Percentiles rank a stretch among this genome's conserved stretches.
These are phyloP conservation scores for Paxillus ammoniavirescens DNA, from an alignment of 768 basidiomycete species.

Conservation along the genomic window DNA sequence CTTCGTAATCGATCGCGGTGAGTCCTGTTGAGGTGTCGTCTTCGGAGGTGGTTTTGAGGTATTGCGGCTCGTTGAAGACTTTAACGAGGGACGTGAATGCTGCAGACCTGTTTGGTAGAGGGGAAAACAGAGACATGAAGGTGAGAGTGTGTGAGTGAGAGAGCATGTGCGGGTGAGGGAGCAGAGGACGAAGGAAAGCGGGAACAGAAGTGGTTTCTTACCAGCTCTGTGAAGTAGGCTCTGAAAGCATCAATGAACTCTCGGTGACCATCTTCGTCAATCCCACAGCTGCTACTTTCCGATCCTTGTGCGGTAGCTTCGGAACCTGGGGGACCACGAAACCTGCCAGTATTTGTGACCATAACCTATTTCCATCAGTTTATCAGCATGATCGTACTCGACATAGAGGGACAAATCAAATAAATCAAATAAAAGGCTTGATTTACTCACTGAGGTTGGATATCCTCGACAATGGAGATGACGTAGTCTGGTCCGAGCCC, in stretches of 20 bases:
- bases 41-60: constrained; percentile 43
- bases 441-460: constrained; percentile 70
- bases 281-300: constrained; percentile 83
- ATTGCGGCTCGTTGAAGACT: constrained; percentile 77
- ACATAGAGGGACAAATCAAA: background rate
- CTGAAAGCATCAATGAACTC: constrained; percentile 65
- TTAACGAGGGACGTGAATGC: constrained; percentile 69
- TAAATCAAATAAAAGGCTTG: background rate
- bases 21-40: constrained; percentile 57
- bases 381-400: background rate
- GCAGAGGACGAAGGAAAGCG: too few species aligned
- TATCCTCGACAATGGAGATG: constrained; percentile 73
- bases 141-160: background rate
- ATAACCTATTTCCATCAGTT: constrained; percentile 47
- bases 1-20: constrained; percentile 86
- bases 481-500: constrained; percentile 79
- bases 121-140: too few species aligned
- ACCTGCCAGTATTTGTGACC: constrained; percentile 73
- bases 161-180: background rate
- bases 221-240: constrained; percentile 67
- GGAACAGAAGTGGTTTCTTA: constrained; percentile 23
- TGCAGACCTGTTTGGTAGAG: constrained; percentile 52
- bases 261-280: constrained; percentile 76
- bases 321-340: constrained; percentile 81
- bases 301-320: constrained; percentile 77